Evolutionary conservation across 345 rosid species (phyloP).

Genomic region (Draba incana): DNA sequence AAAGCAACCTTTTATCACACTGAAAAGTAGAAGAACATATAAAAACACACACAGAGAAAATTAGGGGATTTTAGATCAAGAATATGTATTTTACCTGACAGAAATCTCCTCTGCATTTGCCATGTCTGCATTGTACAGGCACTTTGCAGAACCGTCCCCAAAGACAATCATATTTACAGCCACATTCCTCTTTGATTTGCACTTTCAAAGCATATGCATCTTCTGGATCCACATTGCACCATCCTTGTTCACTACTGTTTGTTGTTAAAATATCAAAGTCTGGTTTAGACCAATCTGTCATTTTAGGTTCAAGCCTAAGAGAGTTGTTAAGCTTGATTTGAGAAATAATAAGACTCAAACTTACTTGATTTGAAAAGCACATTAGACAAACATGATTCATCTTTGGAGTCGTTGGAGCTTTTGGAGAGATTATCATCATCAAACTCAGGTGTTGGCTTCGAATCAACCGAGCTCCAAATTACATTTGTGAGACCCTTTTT

Average conservation of each 20-base stretch:
- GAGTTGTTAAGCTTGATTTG: conserved; percentile 26
- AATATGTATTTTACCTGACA: conserved; percentile 66
- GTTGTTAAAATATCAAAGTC: conserved; percentile 78
- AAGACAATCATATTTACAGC: conserved; percentile 91
- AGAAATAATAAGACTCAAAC: conserved; percentile 24
- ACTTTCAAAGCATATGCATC: conserved; percentile 74
- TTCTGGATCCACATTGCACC: conserved; percentile 93
- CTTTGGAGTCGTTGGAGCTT: too few relatives aligned
- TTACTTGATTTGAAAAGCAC: conserved; percentile 83
- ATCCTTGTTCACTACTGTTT: conserved; percentile 77
- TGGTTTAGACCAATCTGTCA: conserved; percentile 76
- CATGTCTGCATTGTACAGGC: conserved; percentile 74
- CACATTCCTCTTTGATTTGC: conserved; percentile 79
- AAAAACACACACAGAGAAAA: neutral
- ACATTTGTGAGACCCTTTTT: too few relatives aligned
- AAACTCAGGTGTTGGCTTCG: too few relatives aligned
- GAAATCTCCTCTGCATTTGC: conserved; percentile 91
- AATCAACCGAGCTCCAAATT: too few relatives aligned
- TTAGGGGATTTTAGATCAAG: neutral
- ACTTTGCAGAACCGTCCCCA: conserved; percentile 88
- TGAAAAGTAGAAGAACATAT: conserved; percentile 29
- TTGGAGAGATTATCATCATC: too few relatives aligned
- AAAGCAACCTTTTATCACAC: conserved; percentile 91
- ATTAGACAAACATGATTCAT: too few relatives aligned
- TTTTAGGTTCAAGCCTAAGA: conserved; percentile 57